Base-by-base conservation (phyloP, 352 stramenopile species). In the Phytopythium kandeliae region DNA sequence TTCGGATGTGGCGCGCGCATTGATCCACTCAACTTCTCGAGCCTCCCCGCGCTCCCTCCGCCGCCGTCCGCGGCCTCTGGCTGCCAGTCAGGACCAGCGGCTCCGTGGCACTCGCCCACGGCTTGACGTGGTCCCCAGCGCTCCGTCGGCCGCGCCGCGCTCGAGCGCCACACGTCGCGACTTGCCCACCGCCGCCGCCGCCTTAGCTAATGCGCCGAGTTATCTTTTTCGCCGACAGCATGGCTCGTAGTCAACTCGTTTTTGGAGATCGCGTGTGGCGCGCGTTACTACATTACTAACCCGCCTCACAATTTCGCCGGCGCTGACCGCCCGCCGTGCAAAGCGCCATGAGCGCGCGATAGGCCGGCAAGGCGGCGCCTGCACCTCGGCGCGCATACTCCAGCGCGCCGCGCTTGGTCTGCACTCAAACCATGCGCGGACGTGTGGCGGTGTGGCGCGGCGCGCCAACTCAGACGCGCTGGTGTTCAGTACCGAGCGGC, bases 261-360 rank as follows among this genome's bases (percentile, higher is more conserved):
- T 51, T 40, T 36, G 45, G 30, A 30, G 45, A 16, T 41, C 45
- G 45, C 3, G n/a, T 31, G 13, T 5, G n/a, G 6, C 6, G n/a
- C 28, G 30, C n/a, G 30, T 51, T 51, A 51, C 45, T 51, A 28
- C n/a, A 19, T 51, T 51, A 51, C 45, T 51, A 28, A 51, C n/a
- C 31, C 17, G 1, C 0, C 30, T 17, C 11, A 24, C 43, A 51
- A 51, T 51, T 51, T 51, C 45, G 31, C 33, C n/a, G 33, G 47
- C 47, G 47, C 47, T 53, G 33, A 53, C 31, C 34, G 21, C 11
- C 33, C 33, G 33, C 47, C 47, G 12, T 21, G 33, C 34, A 42
- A 44, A 44, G 19, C 37, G 8, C 37, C 25, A 22, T 44, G 17
- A 15, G 25, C 22, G 19, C 16, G 16, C 25, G 37, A 19, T 33